Evolutionary conservation across 2,329 filamentous ascomycete genomes (phyloP).

Genomic region (Podosphaera fusca): DNA sequence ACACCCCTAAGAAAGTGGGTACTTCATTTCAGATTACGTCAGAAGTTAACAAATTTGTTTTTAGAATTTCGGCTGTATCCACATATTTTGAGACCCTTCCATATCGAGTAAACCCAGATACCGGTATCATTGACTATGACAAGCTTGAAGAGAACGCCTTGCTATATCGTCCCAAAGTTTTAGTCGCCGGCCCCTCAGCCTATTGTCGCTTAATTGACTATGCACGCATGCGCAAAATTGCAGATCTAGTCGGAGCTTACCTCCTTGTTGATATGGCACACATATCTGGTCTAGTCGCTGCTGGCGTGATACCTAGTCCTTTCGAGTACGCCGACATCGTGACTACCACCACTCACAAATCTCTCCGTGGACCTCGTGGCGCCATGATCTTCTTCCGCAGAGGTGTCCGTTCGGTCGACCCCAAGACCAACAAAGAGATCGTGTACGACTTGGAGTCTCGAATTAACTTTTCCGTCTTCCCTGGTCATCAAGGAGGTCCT

Average conservation of each 20-base stretch:
- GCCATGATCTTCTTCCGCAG: slow-evolving; percentile 98
- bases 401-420: slow-evolving; percentile 60
- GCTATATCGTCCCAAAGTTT: slow-evolving; percentile 84
- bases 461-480: slow-evolving; percentile 94
- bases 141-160: slow-evolving; percentile 69
- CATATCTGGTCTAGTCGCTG: slow-evolving; percentile 82
- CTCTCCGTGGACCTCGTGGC: slow-evolving; percentile 76
- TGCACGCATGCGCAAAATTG: slow-evolving; percentile 70
- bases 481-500: slow-evolving; percentile 89
- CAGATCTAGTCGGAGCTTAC: slow-evolving; percentile 79
- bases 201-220: slow-evolving; percentile 96
- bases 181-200: slow-evolving; percentile 83
- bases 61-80: slow-evolving; percentile 70
- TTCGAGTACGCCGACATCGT: slow-evolving; percentile 84
- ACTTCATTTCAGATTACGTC: background rate
- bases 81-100: slow-evolving; percentile 98
- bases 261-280: slow-evolving; percentile 92
- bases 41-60: background rate
- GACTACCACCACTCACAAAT: slow-evolving; percentile 96
- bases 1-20: slow-evolving; percentile 55
- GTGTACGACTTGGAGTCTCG: slow-evolving; percentile 77
- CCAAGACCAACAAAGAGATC: slow-evolving; percentile 68
- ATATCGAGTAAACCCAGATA: slow-evolving; percentile 74
- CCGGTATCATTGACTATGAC: slow-evolving; percentile 87
- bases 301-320: slow-evolving; percentile 72